Evolutionary conservation across 768 basidiomycete genomes (phyloP), one percentile per base, ranked within the genome.

Genomic region (Hysterangium stoloniferum): DNA sequence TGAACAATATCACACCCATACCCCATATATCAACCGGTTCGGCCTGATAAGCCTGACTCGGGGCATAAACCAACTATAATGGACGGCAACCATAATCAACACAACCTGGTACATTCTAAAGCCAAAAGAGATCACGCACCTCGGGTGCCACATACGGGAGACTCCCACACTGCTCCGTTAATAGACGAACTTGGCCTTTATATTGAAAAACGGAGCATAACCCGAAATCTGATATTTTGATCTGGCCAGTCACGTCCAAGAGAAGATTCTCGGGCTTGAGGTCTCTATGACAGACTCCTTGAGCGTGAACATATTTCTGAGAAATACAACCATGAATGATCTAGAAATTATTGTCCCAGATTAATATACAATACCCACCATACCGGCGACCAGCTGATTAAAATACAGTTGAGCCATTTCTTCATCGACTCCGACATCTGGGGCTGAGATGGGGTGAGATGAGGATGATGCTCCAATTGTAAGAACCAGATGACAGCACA

Each of bases 1-100:
- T 88, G 62, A 88, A 98, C 1, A 99, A 70, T 40, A 99, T 95
- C 24, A 98, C 87, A 1, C 96, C 96, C 35, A 89, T 78, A 0
- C 92, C n/a, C 96, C 96, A 99, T 7, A 90, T 81, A 62, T 99
- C 96, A 20, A 98, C 78, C 0, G 96, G 93, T 52, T 96, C 91
- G 1, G 93, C 96, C 12, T 80, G 65, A 66, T 98, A 99, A 0
- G 87, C 76, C 8, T 28, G 49, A 17, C 19, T 33, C 4, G 37
- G 27, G n/a, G 34, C 47, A 27, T 48, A 44, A 34, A 36, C 22
- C n/a, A 25, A n/a, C 27, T 28, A 33, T 33, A n/a, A n/a, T n/a
- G n/a, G n/a, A n/a, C n/a, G n/a, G n/a, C n/a, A n/a, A n/a, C n/a
- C n/a, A n/a, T n/a, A n/a, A n/a, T n/a, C n/a, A n/a, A n/a, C n/a